A percentile compares a stretch with the other conserved stretches of the same genome.
These are phyloP conservation scores for Zoysia pacifica DNA, from an alignment of 176 grass and related monocot genomes.

Conservation along the genomic window DNA sequence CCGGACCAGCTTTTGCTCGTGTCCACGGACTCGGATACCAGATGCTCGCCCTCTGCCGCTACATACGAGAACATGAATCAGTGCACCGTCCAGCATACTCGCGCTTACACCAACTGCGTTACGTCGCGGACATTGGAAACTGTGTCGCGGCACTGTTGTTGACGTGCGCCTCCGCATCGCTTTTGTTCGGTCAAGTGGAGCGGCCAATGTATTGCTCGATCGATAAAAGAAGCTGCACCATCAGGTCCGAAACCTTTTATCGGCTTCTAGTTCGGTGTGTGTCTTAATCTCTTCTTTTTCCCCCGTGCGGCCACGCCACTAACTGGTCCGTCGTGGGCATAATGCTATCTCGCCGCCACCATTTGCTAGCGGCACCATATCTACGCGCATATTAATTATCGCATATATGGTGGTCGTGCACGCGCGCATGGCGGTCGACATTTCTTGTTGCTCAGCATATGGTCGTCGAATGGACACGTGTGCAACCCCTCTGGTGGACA, in stretches of 20 bases:
- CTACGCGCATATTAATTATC: no score
- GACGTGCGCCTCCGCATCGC: constrained; percentile 5
- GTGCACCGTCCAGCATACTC: no score
- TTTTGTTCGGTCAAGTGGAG: constrained; percentile 30
- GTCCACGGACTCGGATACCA: not conserved
- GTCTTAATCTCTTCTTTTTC: not conserved
- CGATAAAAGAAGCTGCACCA: constrained; percentile 9
- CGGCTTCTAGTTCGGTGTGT: not conserved
- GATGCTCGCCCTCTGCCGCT: no score
- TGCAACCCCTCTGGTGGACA: no score
- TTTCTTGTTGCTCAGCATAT: no score
- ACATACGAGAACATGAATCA: no score
- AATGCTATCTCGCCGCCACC: no score
- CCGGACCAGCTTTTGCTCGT: not conserved
- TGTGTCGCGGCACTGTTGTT: not conserved
- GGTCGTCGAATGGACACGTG: no score
- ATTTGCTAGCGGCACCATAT: no score
- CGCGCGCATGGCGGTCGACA: no score
- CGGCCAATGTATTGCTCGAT: not conserved
- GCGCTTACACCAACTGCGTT: no score
- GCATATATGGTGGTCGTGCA: no score
- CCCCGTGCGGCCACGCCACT: not conserved
- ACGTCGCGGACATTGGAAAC: not conserved
- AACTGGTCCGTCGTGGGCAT: not conserved
- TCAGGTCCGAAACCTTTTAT: not conserved